Base-by-base conservation (phyloP, 148 eudicot genomes). In the Silene uniflora region DNA sequence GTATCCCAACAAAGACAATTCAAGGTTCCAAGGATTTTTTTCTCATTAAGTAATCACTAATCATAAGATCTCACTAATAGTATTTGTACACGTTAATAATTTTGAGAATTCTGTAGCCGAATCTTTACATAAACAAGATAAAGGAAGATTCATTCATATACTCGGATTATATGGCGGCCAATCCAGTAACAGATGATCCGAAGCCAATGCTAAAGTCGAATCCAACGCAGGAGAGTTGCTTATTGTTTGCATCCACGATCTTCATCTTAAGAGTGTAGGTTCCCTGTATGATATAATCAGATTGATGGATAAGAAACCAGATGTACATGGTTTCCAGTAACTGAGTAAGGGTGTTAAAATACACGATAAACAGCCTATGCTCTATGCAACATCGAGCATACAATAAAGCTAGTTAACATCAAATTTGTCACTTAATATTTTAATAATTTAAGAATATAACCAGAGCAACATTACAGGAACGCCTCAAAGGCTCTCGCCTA, bases 121-220 rank as follows among this genome's bases (percentile, higher is more conserved):
- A 71, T 68, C 7, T 42, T 42, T 42, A 68, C 71, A 39, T 19
- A 68, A 11, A 10, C 3, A 32, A 32, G 35, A 32, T 32, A 32
- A 2, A 32, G 35, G 12, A 29, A 39, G 9, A 39, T 39, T 39
- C 21, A 16, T 52, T 47, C 39, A 12, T 17, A 18, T 13, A 39
- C 22, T 27, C 52, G 39, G 17, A 39, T 74, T 54, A 82, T 5
- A 71, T 75, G 19, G 76, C 72, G 55, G 75, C 77, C 44, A 83
- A 0, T 39, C 44, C 44, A 39, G 44, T 9, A 39, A 39, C 86
- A 10, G 83, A 70, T 4, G 86, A 81, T 14, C 73, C 72, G 12
- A 86, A 76, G 17, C 91, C 90, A 58, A 92, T 82, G 89, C 89
- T 87, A 79, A 92, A 89, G 78, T 84, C 93, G 76, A 90, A 89